phyloP scores from a whole-genome alignment of 2,329 filamentous ascomycete species.

The Aureobasidium sp. region DNA sequence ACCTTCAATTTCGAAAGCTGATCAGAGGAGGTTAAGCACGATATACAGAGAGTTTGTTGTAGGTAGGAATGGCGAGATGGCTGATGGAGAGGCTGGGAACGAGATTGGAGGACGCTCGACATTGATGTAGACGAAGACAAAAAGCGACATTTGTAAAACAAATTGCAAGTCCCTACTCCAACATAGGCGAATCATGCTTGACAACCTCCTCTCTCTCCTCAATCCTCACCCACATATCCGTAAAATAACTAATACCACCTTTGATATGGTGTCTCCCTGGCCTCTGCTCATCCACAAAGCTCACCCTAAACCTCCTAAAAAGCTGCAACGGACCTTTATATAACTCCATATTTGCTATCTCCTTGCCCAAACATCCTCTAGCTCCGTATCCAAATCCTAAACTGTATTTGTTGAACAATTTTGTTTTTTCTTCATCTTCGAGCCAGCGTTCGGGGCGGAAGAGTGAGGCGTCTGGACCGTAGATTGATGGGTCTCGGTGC shows the following conservation, averaged over 20 bases:
- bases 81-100: constrained; percentile 88
- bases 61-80: constrained; percentile 95
- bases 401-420: constrained; percentile 49
- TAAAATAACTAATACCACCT: constrained; percentile 48
- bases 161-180: no score
- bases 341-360: constrained; percentile 60
- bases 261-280: constrained; percentile 45
- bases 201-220: constrained; percentile 3
- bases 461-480: constrained; percentile 31
- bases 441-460: constrained; percentile 28
- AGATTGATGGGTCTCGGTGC: constrained; percentile 24
- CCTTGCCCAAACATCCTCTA: constrained; percentile 53
- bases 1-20: constrained; percentile 83
- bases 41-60: constrained; percentile 97
- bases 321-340: constrained; percentile 52
- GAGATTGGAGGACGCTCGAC: constrained; percentile 95
- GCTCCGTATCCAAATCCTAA: constrained; percentile 59
- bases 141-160: background rate
- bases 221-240: constrained; percentile 46
- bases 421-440: constrained; percentile 43
- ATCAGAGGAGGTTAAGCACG: constrained; percentile 75
- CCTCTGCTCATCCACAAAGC: constrained; percentile 33
- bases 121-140: constrained; percentile 45
- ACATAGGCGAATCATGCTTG: background rate
- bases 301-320: constrained; percentile 43